Evolutionary conservation across 2,329 filamentous ascomycete species (phyloP), one percentile per base, ranked within the genome.

Genomic region (Aspergillus fijiensis): DNA sequence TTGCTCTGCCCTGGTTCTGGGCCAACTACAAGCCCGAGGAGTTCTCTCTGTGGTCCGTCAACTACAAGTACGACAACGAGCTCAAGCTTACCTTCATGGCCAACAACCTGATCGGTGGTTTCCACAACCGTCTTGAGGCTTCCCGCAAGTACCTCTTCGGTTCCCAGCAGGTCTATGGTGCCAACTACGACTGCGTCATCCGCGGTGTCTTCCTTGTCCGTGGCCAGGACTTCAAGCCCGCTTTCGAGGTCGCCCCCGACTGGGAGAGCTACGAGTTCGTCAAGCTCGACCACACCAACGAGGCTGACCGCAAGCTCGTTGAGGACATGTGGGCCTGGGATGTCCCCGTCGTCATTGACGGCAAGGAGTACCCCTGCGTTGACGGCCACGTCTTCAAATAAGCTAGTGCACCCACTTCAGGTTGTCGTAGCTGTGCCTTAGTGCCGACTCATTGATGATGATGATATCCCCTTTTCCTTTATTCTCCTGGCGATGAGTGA

Each of bases 301-400:
- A 85, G 58, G 92, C 93, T 80, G 91, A 98, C 85, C 87, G 85
- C 76, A 88, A 90, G 77, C 93, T 90, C 77, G 84, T 99, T 74
- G 87, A 95, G 75, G 87, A 90, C 77, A 84, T 89, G 81, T 99
- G 95, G 95, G 84, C 87, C 65, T 96, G 92, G 91, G 95, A 98
- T 79, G 90, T 91, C 83, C 88, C 90, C 68, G 82, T 93, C 73
- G 82, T 81, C 67, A 85, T 92, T 74, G 80, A 89, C 74, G 94
- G 90, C 84, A 97, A 98, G 90, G 86, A 89, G 76, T 96, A 93
- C 82, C 82, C 87, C 78, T 91, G 89, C 83, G 90, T 90, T 75
- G 89, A 92, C 74, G 95, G 95, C 78, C 97, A 98, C 88, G 92
- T 98, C 79, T 98, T 97, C 90, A 98, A 98, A 87, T 98, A 96